Conservation (phyloP, 73 alveolate species). For the Diophrys sp. region DNA sequence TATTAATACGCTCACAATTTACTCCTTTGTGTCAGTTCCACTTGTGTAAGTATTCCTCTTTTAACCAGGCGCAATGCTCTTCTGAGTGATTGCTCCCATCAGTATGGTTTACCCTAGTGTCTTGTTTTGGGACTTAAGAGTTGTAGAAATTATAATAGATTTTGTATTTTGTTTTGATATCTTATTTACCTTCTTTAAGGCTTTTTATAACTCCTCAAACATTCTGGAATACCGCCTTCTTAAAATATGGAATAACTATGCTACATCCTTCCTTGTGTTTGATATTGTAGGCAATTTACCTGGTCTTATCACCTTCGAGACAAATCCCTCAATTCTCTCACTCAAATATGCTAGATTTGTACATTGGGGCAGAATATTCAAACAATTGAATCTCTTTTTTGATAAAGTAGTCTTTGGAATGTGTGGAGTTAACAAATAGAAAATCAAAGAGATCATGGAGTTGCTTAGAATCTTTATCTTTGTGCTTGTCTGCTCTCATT, state of each 20-base stretch:
- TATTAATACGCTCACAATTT: conserved; percentile 29
- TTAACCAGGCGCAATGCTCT: too few relatives aligned
- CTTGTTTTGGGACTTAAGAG: not conserved
- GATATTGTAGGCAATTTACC: conserved; percentile 37
- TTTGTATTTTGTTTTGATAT: conserved; percentile 22
- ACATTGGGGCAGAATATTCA: conserved; percentile 17
- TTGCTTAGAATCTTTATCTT: conserved; percentile 6
- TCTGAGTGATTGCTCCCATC: conserved; percentile 12
- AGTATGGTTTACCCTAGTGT: not conserved
- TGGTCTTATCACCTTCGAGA: conserved; percentile 14
- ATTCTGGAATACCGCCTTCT: not conserved
- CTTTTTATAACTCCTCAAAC: conserved; percentile 8
- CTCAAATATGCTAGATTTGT: conserved; percentile 19
- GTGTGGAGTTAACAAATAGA: conserved; percentile 6
- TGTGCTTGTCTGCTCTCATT: conserved; percentile 31
- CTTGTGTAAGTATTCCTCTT: conserved; percentile 15
- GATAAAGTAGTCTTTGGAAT: conserved; percentile 18
- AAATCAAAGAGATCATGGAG: conserved; percentile 11
- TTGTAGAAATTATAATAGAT: conserved; percentile 20
- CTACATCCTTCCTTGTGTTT: conserved; percentile 24
- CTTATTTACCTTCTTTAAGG: conserved; percentile 19
- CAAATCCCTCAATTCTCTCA: not conserved
- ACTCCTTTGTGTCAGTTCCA: conserved; percentile 30
- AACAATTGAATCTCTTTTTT: conserved; percentile 10
- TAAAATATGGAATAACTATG: not conserved